phyloP scores from a whole-genome alignment of 2,329 filamentous ascomycete genomes.

The Amauroascus niger region DNA sequence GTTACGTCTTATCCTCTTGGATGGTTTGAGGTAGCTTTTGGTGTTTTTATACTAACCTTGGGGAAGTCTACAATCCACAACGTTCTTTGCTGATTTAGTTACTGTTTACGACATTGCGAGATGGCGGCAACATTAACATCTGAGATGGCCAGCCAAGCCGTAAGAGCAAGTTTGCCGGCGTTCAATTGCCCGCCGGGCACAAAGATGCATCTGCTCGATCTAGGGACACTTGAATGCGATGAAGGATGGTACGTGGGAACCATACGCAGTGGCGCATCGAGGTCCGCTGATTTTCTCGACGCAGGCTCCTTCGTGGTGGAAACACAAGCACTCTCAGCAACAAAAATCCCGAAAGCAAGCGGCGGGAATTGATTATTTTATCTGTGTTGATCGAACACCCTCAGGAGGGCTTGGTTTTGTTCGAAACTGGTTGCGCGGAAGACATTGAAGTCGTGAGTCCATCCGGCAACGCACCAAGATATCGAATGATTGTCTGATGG shows the following conservation, averaged over 20 bases:
- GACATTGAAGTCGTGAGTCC: conserved; percentile 31
- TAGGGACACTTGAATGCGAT: conserved; percentile 40
- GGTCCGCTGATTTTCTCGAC: background rate
- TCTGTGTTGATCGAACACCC: conserved; percentile 40
- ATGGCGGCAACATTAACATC: conserved; percentile 10
- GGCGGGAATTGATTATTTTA: conserved; percentile 35
- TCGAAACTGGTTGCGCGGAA: conserved; percentile 40
- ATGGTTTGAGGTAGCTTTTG: background rate
- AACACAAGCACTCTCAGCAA: conserved; percentile 33
- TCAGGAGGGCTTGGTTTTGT: conserved; percentile 38
- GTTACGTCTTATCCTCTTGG: background rate
- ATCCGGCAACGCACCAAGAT: no score
- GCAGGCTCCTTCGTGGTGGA: conserved; percentile 32
- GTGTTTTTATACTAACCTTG: no score
- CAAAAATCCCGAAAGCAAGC: conserved; percentile 33
- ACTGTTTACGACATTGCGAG: background rate
- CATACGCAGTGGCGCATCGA: background rate
- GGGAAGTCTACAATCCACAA: no score
- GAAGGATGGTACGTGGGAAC: conserved; percentile 34
- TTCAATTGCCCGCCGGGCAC: conserved; percentile 37
- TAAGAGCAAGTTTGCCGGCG: conserved; percentile 26
- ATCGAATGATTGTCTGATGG: background rate
- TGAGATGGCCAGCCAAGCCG: conserved; percentile 9
- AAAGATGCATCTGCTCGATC: conserved; percentile 40
- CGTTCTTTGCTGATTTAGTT: no score